Evolutionary conservation across 192 early-diverging fungal genomes (phyloP).

Genomic region (Entomortierella parvispora): DNA sequence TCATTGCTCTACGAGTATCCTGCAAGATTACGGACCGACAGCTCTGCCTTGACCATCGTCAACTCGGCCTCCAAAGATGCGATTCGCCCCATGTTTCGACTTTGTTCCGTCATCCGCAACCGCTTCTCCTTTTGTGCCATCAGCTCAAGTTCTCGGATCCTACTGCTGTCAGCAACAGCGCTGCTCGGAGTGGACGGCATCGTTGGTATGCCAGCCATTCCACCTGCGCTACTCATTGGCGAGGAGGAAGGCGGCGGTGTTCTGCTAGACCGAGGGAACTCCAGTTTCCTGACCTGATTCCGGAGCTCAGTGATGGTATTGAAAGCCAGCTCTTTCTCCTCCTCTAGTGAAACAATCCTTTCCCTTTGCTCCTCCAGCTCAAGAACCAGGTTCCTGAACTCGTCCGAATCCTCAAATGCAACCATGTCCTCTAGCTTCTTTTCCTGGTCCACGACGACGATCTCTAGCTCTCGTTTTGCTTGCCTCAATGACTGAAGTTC

Average conservation of each 20-base stretch:
- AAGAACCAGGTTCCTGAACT: constrained; percentile 25
- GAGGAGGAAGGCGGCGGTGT: neutral
- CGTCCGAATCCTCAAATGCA: constrained; percentile 42
- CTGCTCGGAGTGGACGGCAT: neutral
- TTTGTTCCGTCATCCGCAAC: constrained; percentile 37
- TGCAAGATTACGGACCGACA: constrained; percentile 46
- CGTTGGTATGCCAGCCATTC: neutral
- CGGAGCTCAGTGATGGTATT: constrained; percentile 13
- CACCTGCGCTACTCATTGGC: neutral
- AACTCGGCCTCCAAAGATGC: constrained; percentile 50
- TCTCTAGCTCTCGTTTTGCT: constrained; percentile 63
- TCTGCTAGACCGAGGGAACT: constrained; percentile 4
- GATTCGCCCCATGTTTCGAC: constrained; percentile 35
- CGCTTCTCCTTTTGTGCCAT: constrained; percentile 42
- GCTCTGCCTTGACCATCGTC: constrained; percentile 56
- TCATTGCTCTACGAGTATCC: constrained; percentile 13
- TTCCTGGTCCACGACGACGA: constrained; percentile 57
- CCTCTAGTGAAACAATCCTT: constrained; percentile 34
- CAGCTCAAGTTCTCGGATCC: constrained; percentile 29
- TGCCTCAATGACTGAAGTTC: constrained; percentile 55
- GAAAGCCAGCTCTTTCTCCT: constrained; percentile 20
- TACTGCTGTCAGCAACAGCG: neutral
- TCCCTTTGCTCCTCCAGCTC: constrained; percentile 48
- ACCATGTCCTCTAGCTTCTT: constrained; percentile 55
- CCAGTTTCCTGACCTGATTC: constrained; percentile 26